A percentile compares a stretch with the other conserved stretches of the same genome.
phyloP scores from a whole-genome alignment of 164 flowering plant genomes.

The Liriodendron chinense region DNA sequence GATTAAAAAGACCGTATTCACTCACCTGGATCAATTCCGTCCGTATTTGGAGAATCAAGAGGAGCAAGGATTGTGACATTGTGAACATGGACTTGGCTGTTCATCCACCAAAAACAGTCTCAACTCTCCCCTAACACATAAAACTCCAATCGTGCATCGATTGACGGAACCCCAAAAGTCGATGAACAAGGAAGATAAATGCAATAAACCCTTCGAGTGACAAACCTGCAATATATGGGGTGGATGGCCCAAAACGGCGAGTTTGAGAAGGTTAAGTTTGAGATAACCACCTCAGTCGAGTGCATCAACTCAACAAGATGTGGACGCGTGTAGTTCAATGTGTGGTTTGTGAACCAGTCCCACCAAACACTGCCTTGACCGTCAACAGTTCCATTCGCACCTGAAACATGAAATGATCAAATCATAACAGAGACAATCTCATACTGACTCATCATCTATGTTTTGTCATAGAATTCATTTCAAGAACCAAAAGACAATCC shows the following conservation, averaged over 20 bases:
- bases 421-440: neutral
- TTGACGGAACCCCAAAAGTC: constrained; percentile 4
- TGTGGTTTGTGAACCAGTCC: constrained; percentile 42
- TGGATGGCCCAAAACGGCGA: constrained; percentile 82
- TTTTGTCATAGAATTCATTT: neutral
- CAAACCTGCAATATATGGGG: constrained; percentile 86
- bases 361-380: constrained; percentile 86
- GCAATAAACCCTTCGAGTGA: constrained; percentile 15
- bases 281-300: constrained; percentile 55
- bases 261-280: constrained; percentile 70
- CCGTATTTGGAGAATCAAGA: constrained; percentile 71
- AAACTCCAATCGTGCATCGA: constrained; percentile 12
- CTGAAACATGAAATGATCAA: constrained; percentile 24
- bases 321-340: constrained; percentile 64
- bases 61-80: constrained; percentile 66
- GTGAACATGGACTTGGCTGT: constrained; percentile 28
- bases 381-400: constrained; percentile 77
- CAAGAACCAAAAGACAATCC: neutral
- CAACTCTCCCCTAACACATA: constrained; percentile 17
- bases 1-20: neutral
- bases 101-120: constrained; percentile 28
- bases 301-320: constrained; percentile 69
- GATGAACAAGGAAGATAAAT: constrained; percentile 3
- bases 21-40: constrained; percentile 79
- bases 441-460: neutral